phyloP scores from a whole-genome alignment of 768 basidiomycete genomes.

The Phaffia australis region DNA sequence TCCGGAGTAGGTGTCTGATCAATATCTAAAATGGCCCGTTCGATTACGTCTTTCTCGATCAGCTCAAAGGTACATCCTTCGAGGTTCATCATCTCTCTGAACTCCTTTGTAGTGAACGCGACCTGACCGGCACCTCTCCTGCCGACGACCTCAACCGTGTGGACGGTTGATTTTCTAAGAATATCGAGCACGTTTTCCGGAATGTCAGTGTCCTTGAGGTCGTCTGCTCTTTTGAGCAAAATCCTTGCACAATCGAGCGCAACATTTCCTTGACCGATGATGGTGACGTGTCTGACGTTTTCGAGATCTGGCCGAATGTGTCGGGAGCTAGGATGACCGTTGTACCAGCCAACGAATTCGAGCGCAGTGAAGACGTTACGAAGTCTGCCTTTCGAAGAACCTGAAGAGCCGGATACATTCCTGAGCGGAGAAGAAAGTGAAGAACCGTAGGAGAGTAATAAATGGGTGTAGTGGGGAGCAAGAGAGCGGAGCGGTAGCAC shows the following conservation, averaged over 20 bases:
- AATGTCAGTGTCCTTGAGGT: slow-evolving; percentile 62
- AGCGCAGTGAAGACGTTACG: slow-evolving; percentile 58
- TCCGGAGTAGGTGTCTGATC: slow-evolving; percentile 26
- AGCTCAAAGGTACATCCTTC: slow-evolving; percentile 56
- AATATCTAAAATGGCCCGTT: slow-evolving; percentile 31
- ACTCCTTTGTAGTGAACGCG: slow-evolving; percentile 83
- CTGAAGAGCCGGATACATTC: slow-evolving; percentile 45
- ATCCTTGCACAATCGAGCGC: slow-evolving; percentile 85
- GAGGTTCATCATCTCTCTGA: slow-evolving; percentile 65
- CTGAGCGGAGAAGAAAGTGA: slow-evolving; percentile 47
- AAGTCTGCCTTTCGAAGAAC: slow-evolving; percentile 39
- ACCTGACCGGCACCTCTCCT: slow-evolving; percentile 80
- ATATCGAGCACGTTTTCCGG: slow-evolving; percentile 61
- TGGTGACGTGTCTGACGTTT: slow-evolving; percentile 55
- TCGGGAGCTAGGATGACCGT: slow-evolving; percentile 65
- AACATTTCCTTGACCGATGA: slow-evolving; percentile 93
- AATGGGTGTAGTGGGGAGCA: slow-evolving; percentile 63
- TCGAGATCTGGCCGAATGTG: slow-evolving; percentile 53
- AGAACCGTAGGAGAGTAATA: slow-evolving; percentile 80
- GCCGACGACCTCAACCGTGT: slow-evolving; percentile 70
- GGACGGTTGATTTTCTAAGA: slow-evolving; percentile 52
- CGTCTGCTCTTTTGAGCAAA: slow-evolving; percentile 58
- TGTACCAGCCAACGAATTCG: slow-evolving; percentile 91
- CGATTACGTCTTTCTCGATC: slow-evolving; percentile 31
- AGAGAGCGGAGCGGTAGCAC: slow-evolving; percentile 56